Evolutionary conservation across 2,329 filamentous ascomycete species (phyloP), one percentile per base, ranked within the genome.

Genomic region (Paracoccidioides brasiliensis): DNA sequence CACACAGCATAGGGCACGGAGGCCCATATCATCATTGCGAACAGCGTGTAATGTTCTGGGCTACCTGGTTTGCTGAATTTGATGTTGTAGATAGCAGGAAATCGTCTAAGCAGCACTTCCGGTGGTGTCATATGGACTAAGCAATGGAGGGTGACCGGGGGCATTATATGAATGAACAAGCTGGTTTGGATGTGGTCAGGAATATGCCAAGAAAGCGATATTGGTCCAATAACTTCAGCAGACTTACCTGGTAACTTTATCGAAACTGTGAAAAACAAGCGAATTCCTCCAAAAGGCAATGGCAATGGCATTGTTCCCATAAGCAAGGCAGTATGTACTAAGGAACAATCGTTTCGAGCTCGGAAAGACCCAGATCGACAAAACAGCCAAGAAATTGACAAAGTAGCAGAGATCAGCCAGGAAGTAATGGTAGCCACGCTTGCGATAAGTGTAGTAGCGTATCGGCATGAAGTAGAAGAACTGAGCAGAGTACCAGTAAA

Each of bases 201-300:
- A 44, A 40, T 32, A 43, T 32, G 41, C 40, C 15, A 52, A 30
- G 6, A 40, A 50, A 61, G 71, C 62, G n/a, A 49, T 49, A 37
- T 22, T 8, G 8, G 33, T 15, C n/a, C 3, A 46, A 6, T 22
- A 45, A n/a, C 14, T n/a, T 33, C 12, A 7, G 30, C 33, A 14
- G 30, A 12, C 28, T 2, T 3, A 83, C 68, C 88, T 93, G 10
- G 90, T 94, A 58, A 97, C 90, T 72, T 98, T 98, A 78, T 98
- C 93, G 72, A 98, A 84, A 67, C 89, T 95, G 76, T 98, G 93
- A 70, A 98, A 98, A 49, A 98, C 93, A 66, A 98, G 81, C 37
- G 90, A 96, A 70, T 98, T 98, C 60, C 93, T 84, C 93, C 93
- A 98, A 90, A 98, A 93, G 67, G 93, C 90, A 69, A 98, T 97